These are phyloP conservation scores for Penicillium brasilianum DNA, from an alignment of 2,329 filamentous ascomycete species.

Conservation along the genomic window DNA sequence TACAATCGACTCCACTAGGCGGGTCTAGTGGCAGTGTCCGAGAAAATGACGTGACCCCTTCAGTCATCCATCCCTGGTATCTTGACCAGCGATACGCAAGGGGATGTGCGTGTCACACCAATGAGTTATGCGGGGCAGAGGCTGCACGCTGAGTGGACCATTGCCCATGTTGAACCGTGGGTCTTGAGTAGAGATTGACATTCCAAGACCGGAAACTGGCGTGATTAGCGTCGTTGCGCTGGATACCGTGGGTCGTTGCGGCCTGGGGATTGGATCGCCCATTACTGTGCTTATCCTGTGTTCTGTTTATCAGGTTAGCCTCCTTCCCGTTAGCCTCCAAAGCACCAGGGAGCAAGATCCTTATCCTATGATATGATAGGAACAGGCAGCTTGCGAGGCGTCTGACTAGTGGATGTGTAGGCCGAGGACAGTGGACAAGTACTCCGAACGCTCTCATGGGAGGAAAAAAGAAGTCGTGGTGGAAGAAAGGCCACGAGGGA, in stretches of 20 bases:
- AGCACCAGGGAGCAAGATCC: background rate
- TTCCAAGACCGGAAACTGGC: constrained; percentile 30
- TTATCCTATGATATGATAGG: background rate
- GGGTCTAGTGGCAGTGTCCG: constrained; percentile 7
- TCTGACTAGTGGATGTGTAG: constrained; percentile 1
- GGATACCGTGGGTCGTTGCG: constrained; percentile 22
- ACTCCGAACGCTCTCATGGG: too few species aligned
- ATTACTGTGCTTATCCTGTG: constrained; percentile 3
- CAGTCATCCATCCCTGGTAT: background rate
- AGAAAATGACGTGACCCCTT: constrained; percentile 24
- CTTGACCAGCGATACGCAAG: constrained; percentile 19
- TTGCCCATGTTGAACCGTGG: constrained; percentile 23
- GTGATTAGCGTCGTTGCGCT: constrained; percentile 23
- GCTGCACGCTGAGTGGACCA: constrained; percentile 7
- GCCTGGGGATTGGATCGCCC: constrained; percentile 19
- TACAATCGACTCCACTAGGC: background rate
- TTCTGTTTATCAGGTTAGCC: constrained; percentile 1
- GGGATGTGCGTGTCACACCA: constrained; percentile 21
- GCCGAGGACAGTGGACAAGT: background rate
- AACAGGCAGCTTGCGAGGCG: background rate
- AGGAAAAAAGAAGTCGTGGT: background rate
- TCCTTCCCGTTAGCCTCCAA: background rate
- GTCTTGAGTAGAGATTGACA: constrained; percentile 22
- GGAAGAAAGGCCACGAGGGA: background rate
- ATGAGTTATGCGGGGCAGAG: constrained; percentile 9